Conservation (phyloP, 2,329 filamentous ascomycete genomes). For the Talaromyces albobiverticillius region DNA sequence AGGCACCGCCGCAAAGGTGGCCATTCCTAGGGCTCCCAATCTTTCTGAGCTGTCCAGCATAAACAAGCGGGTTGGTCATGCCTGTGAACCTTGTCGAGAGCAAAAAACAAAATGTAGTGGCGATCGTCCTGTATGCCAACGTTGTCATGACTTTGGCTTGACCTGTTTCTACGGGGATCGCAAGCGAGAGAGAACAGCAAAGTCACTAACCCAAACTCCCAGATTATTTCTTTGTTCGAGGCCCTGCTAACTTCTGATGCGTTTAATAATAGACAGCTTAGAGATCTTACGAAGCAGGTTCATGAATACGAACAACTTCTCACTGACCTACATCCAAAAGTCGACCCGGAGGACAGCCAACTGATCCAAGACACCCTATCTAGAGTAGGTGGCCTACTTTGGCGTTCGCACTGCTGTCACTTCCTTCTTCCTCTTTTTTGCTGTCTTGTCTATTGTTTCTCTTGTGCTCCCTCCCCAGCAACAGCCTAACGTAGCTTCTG, state of each 20-base stretch:
- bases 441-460: background rate
- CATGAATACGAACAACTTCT: constrained; percentile 35
- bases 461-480: background rate
- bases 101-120: constrained; percentile 48
- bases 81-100: constrained; percentile 45
- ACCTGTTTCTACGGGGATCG: constrained; percentile 43
- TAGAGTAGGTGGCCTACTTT: constrained; percentile 27
- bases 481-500: constrained; percentile 16
- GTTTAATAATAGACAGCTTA: constrained; percentile 31
- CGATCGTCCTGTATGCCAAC: constrained; percentile 40
- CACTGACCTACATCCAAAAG: constrained; percentile 30
- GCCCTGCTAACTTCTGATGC: background rate
- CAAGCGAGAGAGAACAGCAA: constrained; percentile 42
- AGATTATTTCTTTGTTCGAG: background rate
- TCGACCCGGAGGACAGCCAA: constrained; percentile 31
- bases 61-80: constrained; percentile 32
- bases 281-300: constrained; percentile 35
- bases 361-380: constrained; percentile 33
- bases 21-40: constrained; percentile 12
- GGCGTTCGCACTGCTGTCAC: background rate
- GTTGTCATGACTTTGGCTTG: constrained; percentile 41
- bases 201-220: constrained; percentile 28
- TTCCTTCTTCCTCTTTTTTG: background rate
- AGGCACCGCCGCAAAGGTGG: constrained; percentile 10
- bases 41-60: constrained; percentile 8